Conservation (phyloP, 768 basidiomycete species). For the Kwoniella bestiolae region DNA sequence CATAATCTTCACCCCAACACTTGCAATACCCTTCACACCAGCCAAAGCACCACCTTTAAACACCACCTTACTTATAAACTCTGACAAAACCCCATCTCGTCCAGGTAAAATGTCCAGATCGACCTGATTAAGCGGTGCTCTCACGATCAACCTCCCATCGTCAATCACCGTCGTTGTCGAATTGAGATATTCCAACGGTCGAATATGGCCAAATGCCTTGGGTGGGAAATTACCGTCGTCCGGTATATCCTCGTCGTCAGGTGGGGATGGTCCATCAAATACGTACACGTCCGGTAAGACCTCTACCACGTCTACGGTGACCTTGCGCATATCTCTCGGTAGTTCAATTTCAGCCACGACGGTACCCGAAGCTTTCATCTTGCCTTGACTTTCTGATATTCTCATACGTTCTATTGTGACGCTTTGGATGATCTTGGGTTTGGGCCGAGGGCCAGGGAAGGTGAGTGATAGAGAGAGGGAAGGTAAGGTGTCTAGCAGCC, state of each 20-base stretch:
- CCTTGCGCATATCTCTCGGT: conserved; percentile 70
- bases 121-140: conserved; percentile 49
- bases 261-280: conserved; percentile 46
- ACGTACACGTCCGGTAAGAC: conserved; percentile 58
- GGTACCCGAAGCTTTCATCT: conserved; percentile 50
- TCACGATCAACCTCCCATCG: conserved; percentile 41
- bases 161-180: conserved; percentile 47
- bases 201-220: conserved; percentile 56
- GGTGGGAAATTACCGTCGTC: conserved; percentile 44
- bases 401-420: conserved; percentile 56
- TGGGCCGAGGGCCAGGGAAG: conserved; percentile 52
- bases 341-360: conserved; percentile 58
- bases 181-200: conserved; percentile 67
- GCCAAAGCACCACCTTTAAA: conserved; percentile 57
- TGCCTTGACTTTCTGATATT: conserved; percentile 47
- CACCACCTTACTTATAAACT: conserved; percentile 56
- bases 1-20: conserved; percentile 40
- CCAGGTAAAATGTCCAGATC: conserved; percentile 64
- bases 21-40: conserved; percentile 52
- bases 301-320: conserved; percentile 64
- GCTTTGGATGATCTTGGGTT: conserved; percentile 49
- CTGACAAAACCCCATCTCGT: conserved; percentile 54
- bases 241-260: conserved; percentile 65
- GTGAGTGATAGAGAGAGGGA: conserved; percentile 35
- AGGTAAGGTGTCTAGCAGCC: conserved; percentile 42